phyloP scores from a whole-genome alignment of 176 grass and related monocot genomes.

The Rhynchospora tenuis region DNA sequence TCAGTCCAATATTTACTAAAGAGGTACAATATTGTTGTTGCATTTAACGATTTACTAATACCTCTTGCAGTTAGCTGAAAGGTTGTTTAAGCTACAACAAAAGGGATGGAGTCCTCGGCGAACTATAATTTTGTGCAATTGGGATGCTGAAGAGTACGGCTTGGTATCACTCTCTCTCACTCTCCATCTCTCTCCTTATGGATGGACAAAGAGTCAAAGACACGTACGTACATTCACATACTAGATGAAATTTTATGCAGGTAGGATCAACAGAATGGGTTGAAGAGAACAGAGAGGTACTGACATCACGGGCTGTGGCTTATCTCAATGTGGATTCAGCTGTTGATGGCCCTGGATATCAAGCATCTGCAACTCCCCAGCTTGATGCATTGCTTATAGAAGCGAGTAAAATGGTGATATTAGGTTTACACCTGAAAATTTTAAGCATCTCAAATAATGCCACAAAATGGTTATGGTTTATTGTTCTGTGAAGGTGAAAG shows the following conservation, averaged over 20 bases:
- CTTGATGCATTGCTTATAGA: slow-evolving; percentile 67
- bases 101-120: slow-evolving; percentile 81
- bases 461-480: background rate
- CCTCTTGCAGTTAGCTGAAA: slow-evolving; percentile 62
- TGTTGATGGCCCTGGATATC: slow-evolving; percentile 44
- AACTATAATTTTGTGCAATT: slow-evolving; percentile 87
- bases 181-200: slow-evolving; percentile 9
- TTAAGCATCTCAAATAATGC: background rate
- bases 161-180: slow-evolving; percentile 41
- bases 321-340: slow-evolving; percentile 77
- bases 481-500: slow-evolving; percentile 64
- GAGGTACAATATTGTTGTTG: background rate
- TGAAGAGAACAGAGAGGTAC: slow-evolving; percentile 76
- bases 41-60: background rate
- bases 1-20: background rate
- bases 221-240: background rate
- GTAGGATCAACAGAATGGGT: slow-evolving; percentile 97
- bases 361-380: slow-evolving; percentile 56
- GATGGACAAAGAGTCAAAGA: background rate
- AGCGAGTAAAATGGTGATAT: slow-evolving; percentile 57
- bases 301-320: slow-evolving; percentile 59
- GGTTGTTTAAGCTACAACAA: slow-evolving; percentile 60
- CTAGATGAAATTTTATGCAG: slow-evolving; percentile 17
- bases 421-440: background rate
- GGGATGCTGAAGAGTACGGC: slow-evolving; percentile 88